A percentile compares a stretch with the other conserved stretches of the same genome.
Conservation (phyloP, 305 asterid genomes). For the Fraxinus paxiana region DNA sequence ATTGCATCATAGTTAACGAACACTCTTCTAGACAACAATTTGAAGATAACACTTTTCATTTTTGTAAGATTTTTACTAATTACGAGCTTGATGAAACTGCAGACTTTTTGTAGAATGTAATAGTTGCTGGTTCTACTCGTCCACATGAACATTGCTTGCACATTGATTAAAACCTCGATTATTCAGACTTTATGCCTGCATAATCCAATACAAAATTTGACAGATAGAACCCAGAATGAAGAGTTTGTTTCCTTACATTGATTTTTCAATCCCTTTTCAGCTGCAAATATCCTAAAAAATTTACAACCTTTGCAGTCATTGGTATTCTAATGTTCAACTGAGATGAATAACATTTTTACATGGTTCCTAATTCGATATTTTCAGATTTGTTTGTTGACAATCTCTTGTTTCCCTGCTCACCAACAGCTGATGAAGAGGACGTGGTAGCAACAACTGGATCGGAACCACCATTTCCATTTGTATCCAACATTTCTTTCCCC, state of each 20-base stretch:
- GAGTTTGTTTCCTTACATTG: background rate
- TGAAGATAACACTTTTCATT: too few species aligned
- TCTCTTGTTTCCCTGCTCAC: constrained; percentile 36
- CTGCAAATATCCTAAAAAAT: constrained; percentile 2
- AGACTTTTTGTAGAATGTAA: background rate
- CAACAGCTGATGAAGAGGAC: constrained; percentile 42
- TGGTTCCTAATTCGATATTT: constrained; percentile 11
- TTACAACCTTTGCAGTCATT: constrained; percentile 14
- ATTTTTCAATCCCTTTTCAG: constrained; percentile 8
- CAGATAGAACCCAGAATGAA: background rate
- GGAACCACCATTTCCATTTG: constrained; percentile 44
- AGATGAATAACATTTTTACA: background rate
- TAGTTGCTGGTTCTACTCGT: background rate
- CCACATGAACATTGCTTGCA: background rate
- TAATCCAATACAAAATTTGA: background rate
- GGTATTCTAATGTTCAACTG: constrained; percentile 21
- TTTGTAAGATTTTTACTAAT: background rate
- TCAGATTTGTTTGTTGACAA: constrained; percentile 11
- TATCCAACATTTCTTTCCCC: constrained; percentile 31
- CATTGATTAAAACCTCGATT: background rate
- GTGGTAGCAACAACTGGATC: constrained; percentile 29
- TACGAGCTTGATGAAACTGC: background rate
- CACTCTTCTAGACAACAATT: too few species aligned
- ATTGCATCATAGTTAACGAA: too few species aligned
- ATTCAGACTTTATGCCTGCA: background rate